Conservation (phyloP, 768 basidiomycete genomes). For the Clitopilus passeckerianus region DNA sequence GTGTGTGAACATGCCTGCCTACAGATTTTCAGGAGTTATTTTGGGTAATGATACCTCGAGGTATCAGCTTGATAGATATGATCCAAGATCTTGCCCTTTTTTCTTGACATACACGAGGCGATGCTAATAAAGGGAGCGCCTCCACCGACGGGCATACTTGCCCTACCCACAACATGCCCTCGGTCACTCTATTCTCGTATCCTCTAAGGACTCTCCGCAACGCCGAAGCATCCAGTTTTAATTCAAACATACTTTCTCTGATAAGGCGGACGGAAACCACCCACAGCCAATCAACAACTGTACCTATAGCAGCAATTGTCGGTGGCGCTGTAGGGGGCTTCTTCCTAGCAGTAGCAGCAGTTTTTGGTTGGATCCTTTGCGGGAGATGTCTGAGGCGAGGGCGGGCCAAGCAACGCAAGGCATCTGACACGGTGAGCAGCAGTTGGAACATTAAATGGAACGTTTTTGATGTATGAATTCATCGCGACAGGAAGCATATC, state of each 20-base stretch:
- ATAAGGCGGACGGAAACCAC: constrained; percentile 9
- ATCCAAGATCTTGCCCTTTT: background rate
- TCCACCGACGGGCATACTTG: background rate
- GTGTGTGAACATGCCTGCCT: background rate
- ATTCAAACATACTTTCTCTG: constrained; percentile 5
- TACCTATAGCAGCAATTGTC: constrained; percentile 46
- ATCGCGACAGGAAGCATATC: background rate
- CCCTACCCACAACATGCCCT: background rate
- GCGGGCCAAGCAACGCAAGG: constrained; percentile 6
- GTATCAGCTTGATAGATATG: background rate
- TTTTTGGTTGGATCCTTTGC: constrained; percentile 44
- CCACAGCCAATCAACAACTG: constrained; percentile 4
- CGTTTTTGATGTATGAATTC: background rate
- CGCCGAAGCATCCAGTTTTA: background rate
- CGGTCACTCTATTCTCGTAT: background rate
- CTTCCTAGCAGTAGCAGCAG: constrained; percentile 35
- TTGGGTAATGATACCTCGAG: background rate
- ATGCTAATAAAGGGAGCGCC: background rate
- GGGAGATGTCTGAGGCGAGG: constrained; percentile 34
- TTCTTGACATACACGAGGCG: background rate
- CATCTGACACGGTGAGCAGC: constrained; percentile 20
- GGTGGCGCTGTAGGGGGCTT: constrained; percentile 46
- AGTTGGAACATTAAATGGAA: constrained; percentile 10
- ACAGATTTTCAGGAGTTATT: background rate
- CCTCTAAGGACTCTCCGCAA: background rate